Evolutionary conservation across 2,329 filamentous ascomycete genomes (phyloP), one percentile per base, ranked within the genome.

Genomic region (Talaromyces sp.): DNA sequence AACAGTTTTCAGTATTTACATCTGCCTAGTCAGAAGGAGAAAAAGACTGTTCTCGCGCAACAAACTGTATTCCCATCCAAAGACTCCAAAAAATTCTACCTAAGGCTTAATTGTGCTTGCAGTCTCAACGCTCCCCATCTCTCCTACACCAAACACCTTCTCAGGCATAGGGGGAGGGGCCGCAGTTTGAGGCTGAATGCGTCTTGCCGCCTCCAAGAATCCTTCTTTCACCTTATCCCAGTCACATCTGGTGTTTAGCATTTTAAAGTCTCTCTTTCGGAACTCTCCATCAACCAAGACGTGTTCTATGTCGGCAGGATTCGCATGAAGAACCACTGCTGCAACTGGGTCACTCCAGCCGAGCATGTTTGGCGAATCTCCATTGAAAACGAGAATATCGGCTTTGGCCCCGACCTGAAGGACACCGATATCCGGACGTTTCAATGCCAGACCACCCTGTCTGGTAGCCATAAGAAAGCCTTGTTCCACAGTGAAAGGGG

Each of bases 301-400:
- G n/a, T 55, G 52, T 9, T 55, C 26, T 17, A 55, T 55, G 24
- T 55, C 52, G 14, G n/a, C 52, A 3, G 52, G 31, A 21, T 55
- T n/a, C 10, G 63, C 61, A 61, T 86, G 83, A 38, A 86, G 69
- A 27, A 86, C 78, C 0, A 86, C 73, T 0, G 84, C 84, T 0
- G 83, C 83, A 3, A 86, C 75, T 0, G 82, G 81, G 59, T 86
- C 82, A 6, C 64, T 71, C 81, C 82, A 85, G 3, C 83, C 83
- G 0, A 85, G 71, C 66, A 86, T 71, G 53, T 58, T 60, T 0
- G 82, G 82, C 0, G 77, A 75, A 1, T 75, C 70, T 0, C 80
- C 81, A 60, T 84, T 75, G 72, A 81, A 85, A 0, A 85, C 74
- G 0, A 84, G 73, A 0, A 86, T 56, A 64, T 86, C 29, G 2